phyloP scores from a whole-genome alignment of 2,329 filamentous ascomycete species.

The Paraphoma chrysanthemicola region DNA sequence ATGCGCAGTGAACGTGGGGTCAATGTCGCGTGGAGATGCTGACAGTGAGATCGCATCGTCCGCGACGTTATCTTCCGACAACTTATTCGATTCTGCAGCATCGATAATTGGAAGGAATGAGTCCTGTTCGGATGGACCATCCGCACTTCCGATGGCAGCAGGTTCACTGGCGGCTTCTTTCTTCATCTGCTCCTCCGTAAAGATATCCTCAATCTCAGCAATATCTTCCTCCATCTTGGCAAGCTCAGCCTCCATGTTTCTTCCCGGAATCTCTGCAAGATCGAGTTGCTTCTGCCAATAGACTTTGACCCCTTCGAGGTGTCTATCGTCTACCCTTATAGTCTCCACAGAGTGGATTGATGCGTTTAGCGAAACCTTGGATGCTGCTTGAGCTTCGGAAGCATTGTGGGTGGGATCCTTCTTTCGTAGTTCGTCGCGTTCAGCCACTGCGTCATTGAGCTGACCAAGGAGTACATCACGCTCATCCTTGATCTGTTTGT shows the following conservation, averaged over 20 bases:
- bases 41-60: too few relatives aligned
- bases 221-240: neutral
- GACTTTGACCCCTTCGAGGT: neutral
- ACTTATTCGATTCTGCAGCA: too few relatives aligned
- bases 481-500: constrained; percentile 7
- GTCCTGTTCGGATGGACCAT: too few relatives aligned
- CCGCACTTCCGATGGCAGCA: too few relatives aligned
- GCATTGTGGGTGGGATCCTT: neutral
- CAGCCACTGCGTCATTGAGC: neutral
- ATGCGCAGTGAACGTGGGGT: too few relatives aligned
- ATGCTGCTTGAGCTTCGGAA: neutral
- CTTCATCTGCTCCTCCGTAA: too few relatives aligned
- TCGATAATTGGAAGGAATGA: too few relatives aligned
- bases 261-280: neutral
- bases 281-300: neutral
- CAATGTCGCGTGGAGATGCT: too few relatives aligned
- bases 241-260: neutral
- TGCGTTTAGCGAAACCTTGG: neutral
- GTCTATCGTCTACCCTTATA: neutral
- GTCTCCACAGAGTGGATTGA: neutral
- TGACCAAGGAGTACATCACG: neutral
- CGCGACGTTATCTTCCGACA: too few relatives aligned
- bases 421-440: constrained; percentile 2
- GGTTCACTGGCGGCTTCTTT: too few relatives aligned
- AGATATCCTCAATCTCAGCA: neutral